Percentiles rank a stretch among this genome's conserved stretches.
These are phyloP conservation scores for Trametopsis cervina DNA, from an alignment of 768 basidiomycete species.

Conservation along the genomic window DNA sequence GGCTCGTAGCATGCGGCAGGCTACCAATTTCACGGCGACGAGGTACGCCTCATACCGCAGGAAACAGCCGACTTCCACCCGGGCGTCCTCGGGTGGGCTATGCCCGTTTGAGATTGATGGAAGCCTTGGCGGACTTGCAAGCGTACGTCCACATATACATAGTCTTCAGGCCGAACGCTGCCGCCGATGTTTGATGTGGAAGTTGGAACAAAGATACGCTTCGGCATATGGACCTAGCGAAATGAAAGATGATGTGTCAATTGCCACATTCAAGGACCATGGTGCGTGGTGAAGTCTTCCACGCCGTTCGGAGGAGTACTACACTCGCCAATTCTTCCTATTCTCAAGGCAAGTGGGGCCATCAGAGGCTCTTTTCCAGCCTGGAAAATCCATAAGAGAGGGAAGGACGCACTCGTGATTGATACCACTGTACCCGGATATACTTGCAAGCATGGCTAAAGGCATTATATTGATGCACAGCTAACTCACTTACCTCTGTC, in stretches of 20 bases:
- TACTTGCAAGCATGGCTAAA: background rate
- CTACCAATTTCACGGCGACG: conserved; percentile 4
- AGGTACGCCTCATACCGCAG: conserved; percentile 4
- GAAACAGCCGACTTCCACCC: conserved; percentile 9
- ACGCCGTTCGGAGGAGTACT: too few species aligned
- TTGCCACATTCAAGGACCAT: background rate
- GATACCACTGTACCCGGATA: background rate
- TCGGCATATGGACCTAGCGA: background rate
- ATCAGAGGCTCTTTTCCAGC: conserved; percentile 4
- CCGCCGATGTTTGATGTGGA: background rate
- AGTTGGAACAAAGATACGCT: background rate
- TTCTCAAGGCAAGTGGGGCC: conserved; percentile 6
- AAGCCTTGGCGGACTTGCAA: conserved; percentile 3
- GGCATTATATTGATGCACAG: conserved; percentile 2
- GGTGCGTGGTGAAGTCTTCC: background rate
- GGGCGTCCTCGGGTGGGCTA: conserved; percentile 9
- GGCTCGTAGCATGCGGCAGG: conserved; percentile 4
- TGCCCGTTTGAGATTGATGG: conserved; percentile 10
- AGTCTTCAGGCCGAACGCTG: background rate
- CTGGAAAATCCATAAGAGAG: conserved; percentile 7
- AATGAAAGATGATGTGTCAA: background rate
- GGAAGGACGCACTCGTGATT: conserved; percentile 6
- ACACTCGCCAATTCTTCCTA: background rate
- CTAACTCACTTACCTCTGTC: background rate
- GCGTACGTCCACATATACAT: background rate